phyloP scores from a whole-genome alignment of 345 rosid genomes.

The Murraya koenigii region DNA sequence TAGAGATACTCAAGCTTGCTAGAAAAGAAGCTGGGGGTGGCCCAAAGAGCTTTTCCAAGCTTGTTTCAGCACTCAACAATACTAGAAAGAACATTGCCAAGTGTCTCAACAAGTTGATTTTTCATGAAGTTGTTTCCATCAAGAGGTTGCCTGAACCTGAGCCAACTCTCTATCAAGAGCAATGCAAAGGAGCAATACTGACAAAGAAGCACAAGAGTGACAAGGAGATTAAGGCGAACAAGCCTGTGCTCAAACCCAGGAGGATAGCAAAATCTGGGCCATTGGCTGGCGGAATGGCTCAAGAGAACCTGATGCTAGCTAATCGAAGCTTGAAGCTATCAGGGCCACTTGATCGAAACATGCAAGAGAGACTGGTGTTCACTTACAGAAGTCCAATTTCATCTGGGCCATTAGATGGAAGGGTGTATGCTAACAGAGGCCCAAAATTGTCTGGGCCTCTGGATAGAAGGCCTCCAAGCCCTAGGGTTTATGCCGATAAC shows the following conservation, averaged over 20 bases:
- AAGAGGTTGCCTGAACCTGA: conserved; percentile 37
- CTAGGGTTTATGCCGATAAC: conserved; percentile 27
- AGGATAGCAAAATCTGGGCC: conserved; percentile 72
- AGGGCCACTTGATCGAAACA: conserved; percentile 60
- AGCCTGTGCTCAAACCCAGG: conserved; percentile 26
- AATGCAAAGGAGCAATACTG: conserved; percentile 24
- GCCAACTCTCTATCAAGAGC: conserved; percentile 11
- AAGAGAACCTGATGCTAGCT: conserved; percentile 29
- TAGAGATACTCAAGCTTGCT: conserved; percentile 78
- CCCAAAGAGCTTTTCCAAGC: conserved; percentile 30
- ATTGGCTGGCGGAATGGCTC: conserved; percentile 34
- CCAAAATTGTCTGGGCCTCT: conserved; percentile 47
- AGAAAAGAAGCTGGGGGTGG: conserved; percentile 36
- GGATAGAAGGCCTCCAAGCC: conserved; percentile 42
- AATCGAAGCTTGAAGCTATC: conserved; percentile 47
- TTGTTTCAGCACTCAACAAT: conserved; percentile 37
- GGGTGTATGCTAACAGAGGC: conserved; percentile 29
- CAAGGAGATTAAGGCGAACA: conserved; percentile 29
- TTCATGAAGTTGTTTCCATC: conserved; percentile 26
- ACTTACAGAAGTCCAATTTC: conserved; percentile 43
- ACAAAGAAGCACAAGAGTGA: conserved; percentile 37
- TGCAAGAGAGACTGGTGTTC: conserved; percentile 47
- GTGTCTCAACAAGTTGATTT: conserved; percentile 43
- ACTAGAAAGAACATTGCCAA: conserved; percentile 45
- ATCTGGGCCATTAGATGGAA: conserved; percentile 41